These are phyloP conservation scores for Colletotrichum euphorbiae DNA, from an alignment of 2,329 filamentous ascomycete genomes.

Conservation along the genomic window DNA sequence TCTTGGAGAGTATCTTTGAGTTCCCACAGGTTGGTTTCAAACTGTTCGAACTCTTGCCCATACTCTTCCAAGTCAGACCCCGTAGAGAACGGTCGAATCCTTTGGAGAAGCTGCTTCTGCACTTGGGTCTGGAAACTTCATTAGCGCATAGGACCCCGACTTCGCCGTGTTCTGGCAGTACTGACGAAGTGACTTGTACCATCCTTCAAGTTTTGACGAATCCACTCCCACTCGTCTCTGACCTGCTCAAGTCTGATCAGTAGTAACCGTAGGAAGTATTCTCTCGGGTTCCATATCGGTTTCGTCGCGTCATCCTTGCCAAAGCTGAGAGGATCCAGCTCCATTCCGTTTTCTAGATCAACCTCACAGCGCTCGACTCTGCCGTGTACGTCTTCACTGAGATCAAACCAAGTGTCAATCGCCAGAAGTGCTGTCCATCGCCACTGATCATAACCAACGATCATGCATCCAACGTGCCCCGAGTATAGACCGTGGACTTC, in stretches of 20 bases:
- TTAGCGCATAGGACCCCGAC: not conserved
- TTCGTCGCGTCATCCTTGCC: not conserved
- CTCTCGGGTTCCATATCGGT: not conserved
- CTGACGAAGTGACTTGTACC: not conserved
- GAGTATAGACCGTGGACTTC: not conserved
- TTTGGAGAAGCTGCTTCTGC: not conserved
- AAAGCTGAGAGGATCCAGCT: not conserved
- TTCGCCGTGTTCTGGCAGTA: not conserved
- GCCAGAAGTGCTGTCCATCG: not conserved
- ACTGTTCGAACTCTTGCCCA: not conserved
- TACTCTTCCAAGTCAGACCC: not conserved
- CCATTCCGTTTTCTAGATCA: not conserved
- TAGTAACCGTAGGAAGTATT: not conserved
- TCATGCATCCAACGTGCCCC: not conserved
- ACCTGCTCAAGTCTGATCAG: not conserved
- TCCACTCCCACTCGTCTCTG: not conserved
- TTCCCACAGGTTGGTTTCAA: not conserved
- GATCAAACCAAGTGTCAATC: conserved; percentile 2
- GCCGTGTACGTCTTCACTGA: not conserved
- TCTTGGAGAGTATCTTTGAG: not conserved
- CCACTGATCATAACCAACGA: not conserved
- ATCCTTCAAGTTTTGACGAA: not conserved
- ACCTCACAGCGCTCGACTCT: not conserved
- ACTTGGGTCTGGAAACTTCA: not conserved
- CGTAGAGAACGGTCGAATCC: not conserved